Percentiles rank a stretch among this genome's conserved stretches.
Conservation (phyloP, 2,329 filamentous ascomycete species). For the Exophiala xenobiotica region DNA sequence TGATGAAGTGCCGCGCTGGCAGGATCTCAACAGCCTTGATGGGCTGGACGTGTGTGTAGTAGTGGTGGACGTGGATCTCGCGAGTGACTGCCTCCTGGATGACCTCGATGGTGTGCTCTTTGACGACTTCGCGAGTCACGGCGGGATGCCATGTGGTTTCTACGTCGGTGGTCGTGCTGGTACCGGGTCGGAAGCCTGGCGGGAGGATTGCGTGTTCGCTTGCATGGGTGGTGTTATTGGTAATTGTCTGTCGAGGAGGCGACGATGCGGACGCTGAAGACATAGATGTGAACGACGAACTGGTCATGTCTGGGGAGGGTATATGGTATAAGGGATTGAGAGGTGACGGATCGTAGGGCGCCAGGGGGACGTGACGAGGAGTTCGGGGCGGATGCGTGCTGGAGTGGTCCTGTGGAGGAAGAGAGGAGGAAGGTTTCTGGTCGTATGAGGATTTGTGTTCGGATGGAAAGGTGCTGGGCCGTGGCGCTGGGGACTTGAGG, state of each 20-base stretch:
- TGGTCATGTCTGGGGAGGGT: conserved; percentile 11
- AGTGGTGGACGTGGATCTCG: conserved; percentile 39
- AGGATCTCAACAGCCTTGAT: conserved; percentile 37
- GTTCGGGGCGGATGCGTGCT: conserved; percentile 6
- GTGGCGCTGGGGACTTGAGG: background rate
- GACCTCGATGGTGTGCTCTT: conserved; percentile 32
- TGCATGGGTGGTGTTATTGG: background rate
- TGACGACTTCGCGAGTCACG: conserved; percentile 37
- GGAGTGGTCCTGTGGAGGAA: conserved; percentile 5
- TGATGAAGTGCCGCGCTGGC: conserved; percentile 36
- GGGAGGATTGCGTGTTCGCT: conserved; percentile 19
- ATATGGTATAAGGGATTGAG: conserved; percentile 23
- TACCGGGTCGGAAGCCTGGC: conserved; percentile 18
- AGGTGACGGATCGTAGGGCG: conserved; percentile 24
- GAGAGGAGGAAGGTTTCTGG: background rate
- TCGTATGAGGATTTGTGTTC: background rate
- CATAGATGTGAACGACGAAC: background rate
- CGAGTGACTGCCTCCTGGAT: conserved; percentile 35
- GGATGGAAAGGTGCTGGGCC: background rate
- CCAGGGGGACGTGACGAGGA: conserved; percentile 21
- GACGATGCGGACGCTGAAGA: conserved; percentile 1
- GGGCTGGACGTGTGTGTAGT: conserved; percentile 37
- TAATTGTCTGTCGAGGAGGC: background rate
- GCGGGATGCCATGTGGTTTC: conserved; percentile 24
- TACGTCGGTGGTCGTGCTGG: conserved; percentile 23